These are phyloP conservation scores for Talaromyces ruber DNA, from an alignment of 495 filamentous ascomycete species.

Conservation along the genomic window DNA sequence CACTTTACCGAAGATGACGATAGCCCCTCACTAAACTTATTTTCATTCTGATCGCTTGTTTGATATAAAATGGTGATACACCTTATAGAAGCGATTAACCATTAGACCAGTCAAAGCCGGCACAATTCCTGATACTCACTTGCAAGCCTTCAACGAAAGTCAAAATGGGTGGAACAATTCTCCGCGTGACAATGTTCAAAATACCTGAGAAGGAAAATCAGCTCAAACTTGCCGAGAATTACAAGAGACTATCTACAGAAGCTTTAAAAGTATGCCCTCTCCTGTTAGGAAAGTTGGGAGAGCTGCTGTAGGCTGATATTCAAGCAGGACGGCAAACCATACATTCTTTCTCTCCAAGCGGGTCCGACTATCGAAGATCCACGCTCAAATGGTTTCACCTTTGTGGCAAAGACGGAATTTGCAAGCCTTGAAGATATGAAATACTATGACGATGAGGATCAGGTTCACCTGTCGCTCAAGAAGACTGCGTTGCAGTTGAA, in stretches of 20 bases:
- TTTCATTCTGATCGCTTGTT: background rate
- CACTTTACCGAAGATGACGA: background rate
- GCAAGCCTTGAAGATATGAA: slow-evolving; percentile 56
- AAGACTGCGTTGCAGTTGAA: slow-evolving; percentile 26
- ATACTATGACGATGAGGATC: slow-evolving; percentile 58
- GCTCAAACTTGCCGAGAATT: background rate
- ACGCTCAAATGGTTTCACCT: slow-evolving; percentile 52
- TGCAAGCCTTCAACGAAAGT: background rate
- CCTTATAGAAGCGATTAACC: background rate
- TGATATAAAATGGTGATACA: background rate
- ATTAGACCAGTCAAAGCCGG: background rate
- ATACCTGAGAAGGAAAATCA: background rate
- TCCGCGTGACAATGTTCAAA: background rate
- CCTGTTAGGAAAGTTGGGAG: background rate
- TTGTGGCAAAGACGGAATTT: slow-evolving; percentile 51
- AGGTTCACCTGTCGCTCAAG: slow-evolving; percentile 54
- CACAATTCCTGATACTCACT: background rate
- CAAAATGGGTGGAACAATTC: background rate
- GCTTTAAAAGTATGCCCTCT: background rate
- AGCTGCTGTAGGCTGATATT: background rate
- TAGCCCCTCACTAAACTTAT: background rate
- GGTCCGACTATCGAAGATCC: slow-evolving; percentile 39
- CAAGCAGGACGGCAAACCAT: slow-evolving; percentile 53
- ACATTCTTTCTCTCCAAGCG: slow-evolving; percentile 44
- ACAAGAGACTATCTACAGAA: background rate